Evolutionary conservation across 1,139 yeast species (phyloP).

Genomic region (Scheffersomyces parashehatae): DNA sequence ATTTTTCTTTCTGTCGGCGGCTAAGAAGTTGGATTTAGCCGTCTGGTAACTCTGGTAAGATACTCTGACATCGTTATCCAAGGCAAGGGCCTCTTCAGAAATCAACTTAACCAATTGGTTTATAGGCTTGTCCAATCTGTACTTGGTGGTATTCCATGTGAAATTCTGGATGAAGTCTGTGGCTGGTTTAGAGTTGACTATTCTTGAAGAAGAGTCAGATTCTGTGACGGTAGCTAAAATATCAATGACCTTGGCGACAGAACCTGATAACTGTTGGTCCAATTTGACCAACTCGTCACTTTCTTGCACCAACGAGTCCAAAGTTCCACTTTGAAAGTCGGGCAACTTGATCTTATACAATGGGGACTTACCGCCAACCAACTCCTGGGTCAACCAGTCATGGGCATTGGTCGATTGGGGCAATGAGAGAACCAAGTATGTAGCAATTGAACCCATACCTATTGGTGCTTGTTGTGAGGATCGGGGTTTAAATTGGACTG

Average conservation of each 20-base stretch:
- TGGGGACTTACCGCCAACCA: conserved; percentile 45
- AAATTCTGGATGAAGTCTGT: conserved; percentile 70
- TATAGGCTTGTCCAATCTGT: conserved; percentile 80
- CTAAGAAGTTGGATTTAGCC: conserved; percentile 80
- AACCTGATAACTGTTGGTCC: conserved; percentile 70
- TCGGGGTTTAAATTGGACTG: conserved; percentile 1
- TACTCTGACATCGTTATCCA: conserved; percentile 80
- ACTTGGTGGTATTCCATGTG: conserved; percentile 86
- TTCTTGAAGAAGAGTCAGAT: conserved; percentile 23
- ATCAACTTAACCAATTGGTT: conserved; percentile 71
- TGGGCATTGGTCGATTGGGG: conserved; percentile 50
- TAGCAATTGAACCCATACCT: conserved; percentile 31
- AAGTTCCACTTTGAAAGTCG: conserved; percentile 90
- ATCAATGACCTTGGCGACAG: conserved; percentile 76
- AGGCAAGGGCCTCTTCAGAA: conserved; percentile 73
- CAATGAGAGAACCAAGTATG: conserved; percentile 52
- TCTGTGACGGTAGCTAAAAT: conserved; percentile 57
- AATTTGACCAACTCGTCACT: conserved; percentile 84
- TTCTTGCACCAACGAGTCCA: conserved; percentile 87
- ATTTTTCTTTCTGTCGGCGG: conserved; percentile 88
- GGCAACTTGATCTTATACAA: conserved; percentile 63
- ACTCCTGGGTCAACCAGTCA: conserved; percentile 45
- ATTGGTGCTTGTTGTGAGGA: not conserved
- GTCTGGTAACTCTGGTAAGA: conserved; percentile 70
- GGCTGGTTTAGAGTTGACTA: conserved; percentile 48